These are phyloP conservation scores for Raphanus hybrid DNA, from an alignment of 441 rosid species.

Conservation along the genomic window DNA sequence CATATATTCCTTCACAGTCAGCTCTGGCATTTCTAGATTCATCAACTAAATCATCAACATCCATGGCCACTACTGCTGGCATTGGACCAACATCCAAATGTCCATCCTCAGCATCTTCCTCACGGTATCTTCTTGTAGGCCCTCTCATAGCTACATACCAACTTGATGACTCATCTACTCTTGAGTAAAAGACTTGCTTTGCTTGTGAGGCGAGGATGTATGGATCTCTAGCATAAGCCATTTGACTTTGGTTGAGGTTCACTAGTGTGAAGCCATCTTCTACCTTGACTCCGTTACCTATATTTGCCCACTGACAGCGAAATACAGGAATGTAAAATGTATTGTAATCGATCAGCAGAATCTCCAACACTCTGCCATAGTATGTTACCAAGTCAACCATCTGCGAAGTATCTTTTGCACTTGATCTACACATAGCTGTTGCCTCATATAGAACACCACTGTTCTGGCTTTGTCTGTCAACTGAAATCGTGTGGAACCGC, in stretches of 20 bases:
- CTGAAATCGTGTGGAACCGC: neutral
- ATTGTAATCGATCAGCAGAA: neutral
- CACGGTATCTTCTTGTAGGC: neutral
- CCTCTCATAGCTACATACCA: constrained; percentile 12
- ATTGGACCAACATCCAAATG: neutral
- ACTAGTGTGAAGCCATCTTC: too few relatives aligned
- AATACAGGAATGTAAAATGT: neutral
- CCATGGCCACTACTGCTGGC: neutral
- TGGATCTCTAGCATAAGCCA: too few relatives aligned
- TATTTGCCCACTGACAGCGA: too few relatives aligned
- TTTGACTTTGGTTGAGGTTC: too few relatives aligned
- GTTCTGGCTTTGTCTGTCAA: constrained; percentile 1
- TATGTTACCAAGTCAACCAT: neutral
- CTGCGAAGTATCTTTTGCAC: neutral
- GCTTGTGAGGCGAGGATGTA: too few relatives aligned
- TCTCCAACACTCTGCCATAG: constrained; percentile 7
- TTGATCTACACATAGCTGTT: neutral
- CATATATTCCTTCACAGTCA: neutral
- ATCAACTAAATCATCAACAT: neutral
- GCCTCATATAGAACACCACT: neutral
- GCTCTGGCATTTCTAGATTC: neutral
- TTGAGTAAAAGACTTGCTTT: neutral
- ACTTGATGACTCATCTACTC: neutral
- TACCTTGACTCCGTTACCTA: too few relatives aligned
- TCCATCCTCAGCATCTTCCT: neutral